Evolutionary conservation across 2,329 filamentous ascomycete species (phyloP).

Genomic region (Exophiala sideris): DNA sequence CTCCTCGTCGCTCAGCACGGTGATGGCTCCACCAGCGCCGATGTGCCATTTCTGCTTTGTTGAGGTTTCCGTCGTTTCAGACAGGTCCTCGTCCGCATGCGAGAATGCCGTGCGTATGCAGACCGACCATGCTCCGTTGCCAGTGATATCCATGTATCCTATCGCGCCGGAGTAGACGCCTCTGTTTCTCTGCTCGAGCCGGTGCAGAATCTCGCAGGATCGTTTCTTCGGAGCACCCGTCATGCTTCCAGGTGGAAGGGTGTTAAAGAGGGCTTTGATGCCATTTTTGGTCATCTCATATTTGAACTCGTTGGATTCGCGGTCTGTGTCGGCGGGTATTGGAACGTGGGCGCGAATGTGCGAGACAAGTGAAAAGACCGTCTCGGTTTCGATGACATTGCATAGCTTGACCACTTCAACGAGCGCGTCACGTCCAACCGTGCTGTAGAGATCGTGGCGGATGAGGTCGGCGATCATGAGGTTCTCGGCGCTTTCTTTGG

Average conservation of each 20-base stretch:
- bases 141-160: constrained; percentile 83
- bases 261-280: constrained; percentile 62
- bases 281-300: constrained; percentile 33
- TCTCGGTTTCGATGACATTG: constrained; percentile 84
- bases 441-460: constrained; percentile 76
- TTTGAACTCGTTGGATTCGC: not conserved
- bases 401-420: constrained; percentile 76
- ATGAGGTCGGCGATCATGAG: constrained; percentile 97
- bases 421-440: constrained; percentile 19
- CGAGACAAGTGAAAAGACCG: constrained; percentile 87
- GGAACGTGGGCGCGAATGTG: constrained; percentile 66
- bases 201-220: constrained; percentile 75
- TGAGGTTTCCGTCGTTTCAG: constrained; percentile 9
- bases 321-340: constrained; percentile 20
- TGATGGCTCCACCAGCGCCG: constrained; percentile 87
- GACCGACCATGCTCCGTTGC: constrained; percentile 85
- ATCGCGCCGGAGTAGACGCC: constrained; percentile 85
- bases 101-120: constrained; percentile 76
- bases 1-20: constrained; percentile 72
- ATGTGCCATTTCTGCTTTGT: constrained; percentile 63
- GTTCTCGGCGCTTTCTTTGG: constrained; percentile 93
- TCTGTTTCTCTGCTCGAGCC: constrained; percentile 62
- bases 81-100: constrained; percentile 29
- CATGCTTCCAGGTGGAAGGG: constrained; percentile 89
- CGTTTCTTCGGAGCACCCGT: constrained; percentile 94